These are phyloP conservation scores for Epichloe sibirici DNA, from an alignment of 2,329 filamentous ascomycete genomes.

Conservation along the genomic window DNA sequence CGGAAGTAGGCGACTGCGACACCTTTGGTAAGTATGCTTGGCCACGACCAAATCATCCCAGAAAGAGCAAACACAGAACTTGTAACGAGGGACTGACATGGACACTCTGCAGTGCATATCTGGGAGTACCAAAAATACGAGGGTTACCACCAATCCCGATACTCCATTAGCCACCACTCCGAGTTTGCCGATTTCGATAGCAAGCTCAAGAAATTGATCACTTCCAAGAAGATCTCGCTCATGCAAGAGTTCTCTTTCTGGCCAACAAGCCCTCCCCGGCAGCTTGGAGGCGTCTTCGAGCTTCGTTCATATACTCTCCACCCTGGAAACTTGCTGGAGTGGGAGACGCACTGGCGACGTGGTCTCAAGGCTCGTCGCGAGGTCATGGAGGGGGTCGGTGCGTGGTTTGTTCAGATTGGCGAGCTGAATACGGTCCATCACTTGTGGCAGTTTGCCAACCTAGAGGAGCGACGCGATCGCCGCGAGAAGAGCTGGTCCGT, in stretches of 20 bases:
- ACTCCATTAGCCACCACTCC: slow-evolving; percentile 71
- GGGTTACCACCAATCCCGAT: slow-evolving; percentile 84
- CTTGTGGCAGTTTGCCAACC: slow-evolving; percentile 94
- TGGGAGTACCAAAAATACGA: slow-evolving; percentile 99
- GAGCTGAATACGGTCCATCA: slow-evolving; percentile 97
- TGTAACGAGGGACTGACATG: background rate
- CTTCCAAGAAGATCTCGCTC: slow-evolving; percentile 71
- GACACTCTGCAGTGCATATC: slow-evolving; percentile 63
- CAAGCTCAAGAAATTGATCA: slow-evolving; percentile 77
- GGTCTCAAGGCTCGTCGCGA: slow-evolving; percentile 83
- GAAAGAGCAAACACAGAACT: background rate
- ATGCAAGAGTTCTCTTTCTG: slow-evolving; percentile 99
- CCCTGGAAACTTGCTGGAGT: slow-evolving; percentile 90
- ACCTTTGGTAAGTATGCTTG: slow-evolving; percentile 62
- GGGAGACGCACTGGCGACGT: slow-evolving; percentile 96
- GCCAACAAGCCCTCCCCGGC: slow-evolving; percentile 84
- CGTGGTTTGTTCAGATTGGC: slow-evolving; percentile 98
- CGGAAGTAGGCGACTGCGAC: slow-evolving; percentile 92
- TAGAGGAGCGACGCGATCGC: slow-evolving; percentile 82
- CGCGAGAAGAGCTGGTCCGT: slow-evolving; percentile 92
- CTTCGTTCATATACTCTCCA: slow-evolving; percentile 93
- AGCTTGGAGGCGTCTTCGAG: slow-evolving; percentile 88
- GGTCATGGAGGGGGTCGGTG: slow-evolving; percentile 96
- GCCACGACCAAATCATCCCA: background rate
- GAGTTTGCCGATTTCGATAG: slow-evolving; percentile 74